Evolutionary conservation across 257 asterid genomes (phyloP).

Genomic region (Fraxinus anomala): DNA sequence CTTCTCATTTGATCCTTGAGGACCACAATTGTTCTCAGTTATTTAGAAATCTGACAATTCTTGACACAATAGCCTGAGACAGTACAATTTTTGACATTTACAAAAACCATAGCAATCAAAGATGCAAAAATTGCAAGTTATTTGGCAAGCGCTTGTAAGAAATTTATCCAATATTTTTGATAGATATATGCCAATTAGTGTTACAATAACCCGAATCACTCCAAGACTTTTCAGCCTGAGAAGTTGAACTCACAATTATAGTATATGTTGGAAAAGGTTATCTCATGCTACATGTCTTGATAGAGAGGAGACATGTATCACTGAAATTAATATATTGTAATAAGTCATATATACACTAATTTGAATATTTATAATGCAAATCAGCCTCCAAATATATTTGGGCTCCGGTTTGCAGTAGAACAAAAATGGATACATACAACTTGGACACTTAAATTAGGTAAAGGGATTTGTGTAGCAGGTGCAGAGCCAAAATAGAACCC

Average conservation of each 20-base stretch:
- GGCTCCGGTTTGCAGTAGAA: constrained; percentile 13
- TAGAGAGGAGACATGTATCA: constrained; percentile 21
- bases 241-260: background rate
- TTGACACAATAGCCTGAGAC: background rate
- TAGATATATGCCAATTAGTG: background rate
- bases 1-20: background rate
- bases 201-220: background rate
- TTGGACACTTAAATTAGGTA: constrained; percentile 11
- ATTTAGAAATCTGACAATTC: background rate
- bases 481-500: constrained; percentile 4
- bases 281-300: constrained; percentile 10
- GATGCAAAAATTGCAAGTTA: background rate
- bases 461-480: constrained; percentile 11
- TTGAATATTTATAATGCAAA: constrained; percentile 17
- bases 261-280: background rate
- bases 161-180: background rate
- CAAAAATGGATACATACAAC: constrained; percentile 16
- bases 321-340: constrained; percentile 6
- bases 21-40: background rate
- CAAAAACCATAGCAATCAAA: background rate
- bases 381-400: constrained; percentile 16
- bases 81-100: background rate
- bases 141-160: background rate
- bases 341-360: constrained; percentile 10
- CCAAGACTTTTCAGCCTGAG: background rate